phyloP scores from a whole-genome alignment of 345 rosid genomes.

The Kernera saxatilis region DNA sequence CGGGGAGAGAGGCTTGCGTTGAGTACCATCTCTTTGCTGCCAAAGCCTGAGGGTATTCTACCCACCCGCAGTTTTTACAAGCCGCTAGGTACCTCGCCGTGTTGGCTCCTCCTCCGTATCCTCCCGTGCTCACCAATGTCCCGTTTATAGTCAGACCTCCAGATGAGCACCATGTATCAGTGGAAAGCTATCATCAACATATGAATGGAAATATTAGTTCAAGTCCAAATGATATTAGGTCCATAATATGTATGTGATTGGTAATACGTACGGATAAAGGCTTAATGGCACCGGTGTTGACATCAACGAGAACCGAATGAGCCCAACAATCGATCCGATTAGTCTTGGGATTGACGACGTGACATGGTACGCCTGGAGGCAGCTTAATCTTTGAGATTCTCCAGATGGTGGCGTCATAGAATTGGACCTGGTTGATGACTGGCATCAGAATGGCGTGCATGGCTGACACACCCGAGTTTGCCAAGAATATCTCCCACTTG shows the following conservation, averaged over 20 bases:
- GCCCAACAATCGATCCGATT: slow-evolving; percentile 52
- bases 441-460: slow-evolving; percentile 81
- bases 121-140: slow-evolving; percentile 71
- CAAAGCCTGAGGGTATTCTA: slow-evolving; percentile 60
- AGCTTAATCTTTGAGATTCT: slow-evolving; percentile 41
- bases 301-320: slow-evolving; percentile 61
- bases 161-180: slow-evolving; percentile 97
- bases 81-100: slow-evolving; percentile 50
- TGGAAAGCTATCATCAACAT: slow-evolving; percentile 38
- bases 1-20: slow-evolving; percentile 67
- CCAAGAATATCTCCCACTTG: slow-evolving; percentile 46
- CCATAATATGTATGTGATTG: background rate
- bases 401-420: slow-evolving; percentile 75
- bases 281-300: slow-evolving; percentile 32
- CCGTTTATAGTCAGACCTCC: slow-evolving; percentile 75
- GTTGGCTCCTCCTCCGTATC: slow-evolving; percentile 55
- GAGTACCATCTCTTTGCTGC: slow-evolving; percentile 80
- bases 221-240: background rate
- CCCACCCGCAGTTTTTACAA: slow-evolving; percentile 49
- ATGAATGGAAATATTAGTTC: slow-evolving; percentile 1
- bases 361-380: slow-evolving; percentile 44
- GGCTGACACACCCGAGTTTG: slow-evolving; percentile 73
- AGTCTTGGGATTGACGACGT: slow-evolving; percentile 22
- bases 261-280: slow-evolving; percentile 45
- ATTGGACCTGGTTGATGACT: slow-evolving; percentile 45